Conservation (phyloP, 1,284 basidiomycete species). For the Trichosporon faecale region DNA sequence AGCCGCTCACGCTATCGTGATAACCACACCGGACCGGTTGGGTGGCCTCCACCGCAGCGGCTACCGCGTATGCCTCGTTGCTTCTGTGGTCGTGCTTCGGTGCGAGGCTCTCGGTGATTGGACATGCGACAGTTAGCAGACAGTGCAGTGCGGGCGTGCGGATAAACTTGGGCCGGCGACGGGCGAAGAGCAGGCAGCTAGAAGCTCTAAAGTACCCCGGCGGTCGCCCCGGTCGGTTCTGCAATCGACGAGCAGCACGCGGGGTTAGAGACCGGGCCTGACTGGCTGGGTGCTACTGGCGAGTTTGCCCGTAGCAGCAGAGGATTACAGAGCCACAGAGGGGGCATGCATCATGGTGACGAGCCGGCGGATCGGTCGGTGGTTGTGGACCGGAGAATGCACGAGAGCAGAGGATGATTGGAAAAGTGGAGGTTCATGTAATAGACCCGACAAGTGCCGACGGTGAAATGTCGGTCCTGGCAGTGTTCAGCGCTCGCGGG, state of each 20-base stretch:
- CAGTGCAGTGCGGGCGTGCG: neutral
- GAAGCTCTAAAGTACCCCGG: neutral
- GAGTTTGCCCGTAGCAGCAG: constrained; percentile 5
- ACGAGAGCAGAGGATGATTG: neutral
- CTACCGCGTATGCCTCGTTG: neutral
- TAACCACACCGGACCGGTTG: neutral
- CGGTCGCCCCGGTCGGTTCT: neutral
- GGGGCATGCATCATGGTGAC: neutral
- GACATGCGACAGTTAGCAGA: neutral
- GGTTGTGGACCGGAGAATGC: neutral
- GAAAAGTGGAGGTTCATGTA: neutral
- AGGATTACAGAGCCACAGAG: too few species aligned
- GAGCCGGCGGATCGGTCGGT: neutral
- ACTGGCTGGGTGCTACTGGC: neutral
- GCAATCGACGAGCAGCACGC: neutral
- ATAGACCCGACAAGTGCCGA: constrained; percentile 10
- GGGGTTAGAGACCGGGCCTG: neutral
- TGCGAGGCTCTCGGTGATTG: neutral
- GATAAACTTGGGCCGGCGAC: constrained; percentile 5
- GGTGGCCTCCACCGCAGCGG: neutral
- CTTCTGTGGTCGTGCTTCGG: neutral
- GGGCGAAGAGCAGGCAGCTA: neutral
- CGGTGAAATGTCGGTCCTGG: neutral
- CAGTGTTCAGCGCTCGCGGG: neutral
- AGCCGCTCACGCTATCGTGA: neutral